Evolutionary conservation across 2,329 filamentous ascomycete species (phyloP), one percentile per base, ranked within the genome.

Genomic region (Trichoderma sp.): DNA sequence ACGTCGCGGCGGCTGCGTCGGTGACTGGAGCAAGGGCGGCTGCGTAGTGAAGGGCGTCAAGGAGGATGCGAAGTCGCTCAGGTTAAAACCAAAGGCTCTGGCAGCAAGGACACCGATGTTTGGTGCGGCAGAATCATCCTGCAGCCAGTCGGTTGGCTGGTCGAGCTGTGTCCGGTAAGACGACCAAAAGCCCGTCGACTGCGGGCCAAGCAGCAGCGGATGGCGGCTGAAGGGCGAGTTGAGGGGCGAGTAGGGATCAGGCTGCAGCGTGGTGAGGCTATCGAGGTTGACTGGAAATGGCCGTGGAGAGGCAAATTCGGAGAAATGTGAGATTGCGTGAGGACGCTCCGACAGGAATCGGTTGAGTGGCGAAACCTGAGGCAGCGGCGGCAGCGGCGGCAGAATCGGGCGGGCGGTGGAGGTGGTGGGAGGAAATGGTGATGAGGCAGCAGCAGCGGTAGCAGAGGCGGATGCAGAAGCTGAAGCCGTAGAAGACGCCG

Each of bases 311-410:
- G 30, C 28, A 30, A 32, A 30, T 57, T n/a, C 9, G 20, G 53
- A 39, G 36, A 39, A n/a, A 17, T 15, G 39, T 43, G 39, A 43
- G 39, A n/a, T 7, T n/a, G 39, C 8, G 39, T 23, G 70, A 36
- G 34, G 64, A 50, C 74, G 72, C 5, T 71, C 72, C 15, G 73
- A 73, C n/a, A 72, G 74, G 4, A 73, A 75, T 55, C 70, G 74
- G 64, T 58, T 63, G 32, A 43, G 64, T 62, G 73, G 71, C 57
- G 73, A 73, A 59, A 67, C 39, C 34, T 71, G 47, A 53, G 47
- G 47, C 20, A 53, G 61, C 12, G 23, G 67, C 30, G 67, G 72
- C 62, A 71, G 63, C 20, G 61, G 73, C 43, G 71, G 72, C 39
- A 70, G 72, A n/a, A 72, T 57, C 26, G 32, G 59, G 50, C 53